Base-by-base conservation (phyloP, 345 rosid species). In the Acer campestre region DNA sequence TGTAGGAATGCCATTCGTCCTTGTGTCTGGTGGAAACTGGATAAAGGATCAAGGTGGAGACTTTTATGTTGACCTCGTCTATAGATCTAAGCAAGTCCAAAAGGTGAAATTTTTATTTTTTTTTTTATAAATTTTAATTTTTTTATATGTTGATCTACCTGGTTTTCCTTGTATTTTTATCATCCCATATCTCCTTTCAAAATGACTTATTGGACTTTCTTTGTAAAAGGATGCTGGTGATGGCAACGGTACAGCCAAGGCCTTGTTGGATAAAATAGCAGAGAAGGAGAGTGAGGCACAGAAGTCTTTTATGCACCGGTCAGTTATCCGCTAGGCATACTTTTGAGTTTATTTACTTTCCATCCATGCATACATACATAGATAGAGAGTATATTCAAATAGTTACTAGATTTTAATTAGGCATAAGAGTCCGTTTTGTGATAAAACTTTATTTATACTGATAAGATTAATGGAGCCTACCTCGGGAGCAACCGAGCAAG, bases 301-400 rank as follows among this genome's bases (percentile, higher is more conserved):
- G 80, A 94, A 96, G 85, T 94, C 98, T 74, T 96, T 96, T 83
- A 94, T 96, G 99, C 99, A 96, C 78, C 86, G 99, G 99, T 94
- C 73, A 81, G 94, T 87, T 20, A 76, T 77, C 76, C 76, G 77
- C 70, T 79, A 66, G 62, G 17, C 49, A 68, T 79, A 25, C 63
- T 35, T 77, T 63, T 81, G 69, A 42, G 25, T 38, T 63, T 64
- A 53, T 70, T 71, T 68, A 78, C 68, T 80, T 63, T 59, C 11
- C 3, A 59, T 59, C 22, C 27, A 59, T 22, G 23, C 27, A 59
- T 59, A 7, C 27, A 20, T 59, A 59, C 63, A 7, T 59, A 59
- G 10, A 59, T 59, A 16, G 27, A 20, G 25, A 59, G n/a, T 20
- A 0, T 20, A 7, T 18, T 20, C 63, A 7, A 0, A 38, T 13